Evolutionary conservation across 805 yeast genomes (phyloP).

Genomic region (Starmerella roubikii): DNA sequence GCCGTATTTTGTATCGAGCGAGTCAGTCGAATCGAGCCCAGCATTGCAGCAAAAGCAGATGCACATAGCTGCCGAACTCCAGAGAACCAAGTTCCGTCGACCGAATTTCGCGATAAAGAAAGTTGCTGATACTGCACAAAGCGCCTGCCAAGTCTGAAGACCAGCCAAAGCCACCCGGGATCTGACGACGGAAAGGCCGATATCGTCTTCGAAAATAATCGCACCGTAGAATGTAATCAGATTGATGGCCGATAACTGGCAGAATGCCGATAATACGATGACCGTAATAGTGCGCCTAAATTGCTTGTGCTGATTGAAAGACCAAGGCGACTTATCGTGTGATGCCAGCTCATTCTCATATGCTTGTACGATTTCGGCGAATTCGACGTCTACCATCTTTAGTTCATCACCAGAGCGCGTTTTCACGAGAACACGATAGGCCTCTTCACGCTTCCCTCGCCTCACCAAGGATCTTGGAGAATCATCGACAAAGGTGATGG

Average conservation of each 20-base stretch:
- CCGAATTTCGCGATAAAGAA: slow-evolving; percentile 41
- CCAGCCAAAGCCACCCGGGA: slow-evolving; percentile 35
- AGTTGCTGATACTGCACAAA: slow-evolving; percentile 36
- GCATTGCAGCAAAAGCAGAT: slow-evolving; percentile 22
- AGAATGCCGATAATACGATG: slow-evolving; percentile 21
- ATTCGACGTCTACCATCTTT: slow-evolving; percentile 11
- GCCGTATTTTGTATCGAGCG: slow-evolving; percentile 25
- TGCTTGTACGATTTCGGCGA: slow-evolving; percentile 13
- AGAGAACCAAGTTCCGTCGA: slow-evolving; percentile 34
- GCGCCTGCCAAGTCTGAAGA: slow-evolving; percentile 30
- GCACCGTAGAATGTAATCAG: slow-evolving; percentile 47
- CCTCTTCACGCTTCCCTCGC: slow-evolving; percentile 21
- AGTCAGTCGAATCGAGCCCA: slow-evolving; percentile 23
- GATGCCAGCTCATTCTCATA: slow-evolving; percentile 9
- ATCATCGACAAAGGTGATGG: slow-evolving; percentile 35
- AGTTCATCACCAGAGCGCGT: slow-evolving; percentile 10
- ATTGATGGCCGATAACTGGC: slow-evolving; percentile 39
- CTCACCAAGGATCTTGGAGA: slow-evolving; percentile 35
- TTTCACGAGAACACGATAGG: slow-evolving; percentile 13
- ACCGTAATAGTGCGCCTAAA: slow-evolving; percentile 32
- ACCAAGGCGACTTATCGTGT: slow-evolving; percentile 13
- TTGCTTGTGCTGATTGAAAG: slow-evolving; percentile 29
- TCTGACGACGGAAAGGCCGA: slow-evolving; percentile 29
- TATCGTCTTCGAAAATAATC: slow-evolving; percentile 33
- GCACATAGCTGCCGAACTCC: slow-evolving; percentile 27